A percentile compares a stretch with the other conserved stretches of the same genome.
These are phyloP conservation scores for Fusarium clavum DNA, from an alignment of 2,329 filamentous ascomycete genomes.

Conservation along the genomic window DNA sequence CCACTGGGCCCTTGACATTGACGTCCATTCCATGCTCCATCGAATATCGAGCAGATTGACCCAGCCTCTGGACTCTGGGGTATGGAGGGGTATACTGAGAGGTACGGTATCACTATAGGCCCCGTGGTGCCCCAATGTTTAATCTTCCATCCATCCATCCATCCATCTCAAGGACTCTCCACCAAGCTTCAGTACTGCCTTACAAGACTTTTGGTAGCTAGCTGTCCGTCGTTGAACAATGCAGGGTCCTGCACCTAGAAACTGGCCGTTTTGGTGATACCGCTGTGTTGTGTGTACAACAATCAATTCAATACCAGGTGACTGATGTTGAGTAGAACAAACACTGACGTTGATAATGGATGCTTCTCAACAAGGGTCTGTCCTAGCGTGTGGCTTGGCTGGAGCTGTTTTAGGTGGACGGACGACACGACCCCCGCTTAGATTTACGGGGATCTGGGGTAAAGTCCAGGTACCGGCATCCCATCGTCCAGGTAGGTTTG, in stretches of 20 bases:
- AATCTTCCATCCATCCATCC: neutral
- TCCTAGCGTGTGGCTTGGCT: constrained; percentile 7
- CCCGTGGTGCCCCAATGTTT: neutral
- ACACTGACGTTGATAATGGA: constrained; percentile 26
- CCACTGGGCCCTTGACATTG: constrained; percentile 18
- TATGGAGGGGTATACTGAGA: constrained; percentile 2
- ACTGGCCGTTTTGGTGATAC: neutral
- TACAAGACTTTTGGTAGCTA: neutral
- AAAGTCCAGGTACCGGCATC: constrained; percentile 31
- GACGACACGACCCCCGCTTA: constrained; percentile 5
- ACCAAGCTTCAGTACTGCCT: neutral
- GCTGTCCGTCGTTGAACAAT: neutral
- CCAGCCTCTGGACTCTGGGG: constrained; percentile 1
- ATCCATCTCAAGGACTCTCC: neutral
- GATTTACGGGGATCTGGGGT: constrained; percentile 40
- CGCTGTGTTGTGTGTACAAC: neutral
- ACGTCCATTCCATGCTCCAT: neutral
- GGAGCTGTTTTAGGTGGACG: constrained; percentile 11
- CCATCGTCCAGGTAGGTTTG: neutral
- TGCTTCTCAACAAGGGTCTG: constrained; percentile 20
- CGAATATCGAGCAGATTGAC: neutral
- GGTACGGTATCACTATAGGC: neutral
- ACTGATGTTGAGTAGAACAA: constrained; percentile 7
- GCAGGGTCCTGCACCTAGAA: neutral
- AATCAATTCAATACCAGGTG: neutral